Evolutionary conservation across 345 rosid genomes (phyloP).

Genomic region (Excoecaria cochinchinensis): DNA sequence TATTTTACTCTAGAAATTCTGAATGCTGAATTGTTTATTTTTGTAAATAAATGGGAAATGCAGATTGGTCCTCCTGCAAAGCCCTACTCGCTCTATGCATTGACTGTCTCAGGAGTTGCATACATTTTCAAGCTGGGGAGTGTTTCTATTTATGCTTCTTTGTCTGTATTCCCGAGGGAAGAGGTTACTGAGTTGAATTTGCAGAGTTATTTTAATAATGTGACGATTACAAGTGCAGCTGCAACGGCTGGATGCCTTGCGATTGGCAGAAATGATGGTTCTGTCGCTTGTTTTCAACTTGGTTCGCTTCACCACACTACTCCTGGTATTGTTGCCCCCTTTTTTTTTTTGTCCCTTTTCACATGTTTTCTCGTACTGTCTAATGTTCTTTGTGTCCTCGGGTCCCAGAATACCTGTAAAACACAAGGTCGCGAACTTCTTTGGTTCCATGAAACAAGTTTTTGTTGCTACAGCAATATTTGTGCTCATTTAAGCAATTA

Average conservation of each 20-base stretch:
- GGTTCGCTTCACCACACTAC: constrained; percentile 40
- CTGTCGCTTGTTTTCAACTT: constrained; percentile 57
- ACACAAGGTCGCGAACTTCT: no score
- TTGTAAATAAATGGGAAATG: constrained; percentile 3
- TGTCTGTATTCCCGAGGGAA: constrained; percentile 43
- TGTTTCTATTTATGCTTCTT: constrained; percentile 40
- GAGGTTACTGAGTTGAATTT: constrained; percentile 50
- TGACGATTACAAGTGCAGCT: constrained; percentile 49
- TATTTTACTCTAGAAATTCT: background rate
- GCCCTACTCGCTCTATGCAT: constrained; percentile 48
- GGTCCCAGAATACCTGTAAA: no score
- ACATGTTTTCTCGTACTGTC: no score
- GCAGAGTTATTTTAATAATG: constrained; percentile 32
- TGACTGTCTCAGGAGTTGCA: constrained; percentile 67
- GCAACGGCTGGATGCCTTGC: constrained; percentile 59
- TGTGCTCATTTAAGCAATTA: background rate
- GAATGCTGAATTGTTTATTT: background rate
- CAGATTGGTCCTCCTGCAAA: constrained; percentile 35
- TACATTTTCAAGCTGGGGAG: constrained; percentile 53
- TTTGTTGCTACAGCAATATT: no score
- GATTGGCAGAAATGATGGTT: constrained; percentile 69
- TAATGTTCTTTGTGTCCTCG: no score
- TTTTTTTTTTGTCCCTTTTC: no score
- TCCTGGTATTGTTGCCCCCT: constrained; percentile 47
- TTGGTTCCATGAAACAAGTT: no score